Evolutionary conservation across 2,329 filamentous ascomycete species (phyloP).

Genomic region (Sporothrix pallida): DNA sequence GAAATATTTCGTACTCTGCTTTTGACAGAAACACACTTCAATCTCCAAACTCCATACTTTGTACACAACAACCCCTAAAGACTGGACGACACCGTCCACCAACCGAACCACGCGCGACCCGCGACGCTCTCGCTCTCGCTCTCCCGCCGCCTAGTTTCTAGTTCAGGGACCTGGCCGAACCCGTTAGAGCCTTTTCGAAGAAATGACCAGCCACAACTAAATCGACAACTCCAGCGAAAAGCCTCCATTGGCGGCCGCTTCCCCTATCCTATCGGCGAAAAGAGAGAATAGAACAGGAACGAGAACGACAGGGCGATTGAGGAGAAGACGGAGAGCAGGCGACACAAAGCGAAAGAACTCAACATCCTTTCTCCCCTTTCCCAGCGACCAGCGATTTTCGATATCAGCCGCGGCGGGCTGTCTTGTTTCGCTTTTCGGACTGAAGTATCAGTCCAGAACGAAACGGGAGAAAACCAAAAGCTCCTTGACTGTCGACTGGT

Average conservation of each 20-base stretch:
- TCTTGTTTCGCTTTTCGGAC: constrained; percentile 11
- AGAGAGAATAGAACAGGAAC: not conserved
- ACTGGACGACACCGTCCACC: not conserved
- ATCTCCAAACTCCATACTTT: not conserved
- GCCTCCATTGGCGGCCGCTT: constrained; percentile 17
- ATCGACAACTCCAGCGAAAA: constrained; percentile 3
- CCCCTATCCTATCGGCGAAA: not conserved
- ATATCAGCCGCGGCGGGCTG: not conserved
- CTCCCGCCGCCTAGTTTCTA: too few relatives aligned
- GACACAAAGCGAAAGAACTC: not conserved
- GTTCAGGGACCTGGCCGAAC: not conserved
- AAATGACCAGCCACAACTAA: constrained; percentile 25
- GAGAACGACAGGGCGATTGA: constrained; percentile 2
- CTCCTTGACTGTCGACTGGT: not conserved
- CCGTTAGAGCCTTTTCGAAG: not conserved
- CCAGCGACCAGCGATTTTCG: too few relatives aligned
- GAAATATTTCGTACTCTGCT: not conserved
- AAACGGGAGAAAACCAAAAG: not conserved
- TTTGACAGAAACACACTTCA: too few relatives aligned
- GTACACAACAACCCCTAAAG: not conserved
- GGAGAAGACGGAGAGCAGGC: not conserved
- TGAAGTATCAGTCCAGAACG: not conserved
- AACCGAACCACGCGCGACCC: too few relatives aligned
- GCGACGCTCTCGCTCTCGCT: too few relatives aligned
- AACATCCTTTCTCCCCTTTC: not conserved